Evolutionary conservation across 768 basidiomycete species (phyloP).

Genomic region (Phanerodontia chrysosporium): DNA sequence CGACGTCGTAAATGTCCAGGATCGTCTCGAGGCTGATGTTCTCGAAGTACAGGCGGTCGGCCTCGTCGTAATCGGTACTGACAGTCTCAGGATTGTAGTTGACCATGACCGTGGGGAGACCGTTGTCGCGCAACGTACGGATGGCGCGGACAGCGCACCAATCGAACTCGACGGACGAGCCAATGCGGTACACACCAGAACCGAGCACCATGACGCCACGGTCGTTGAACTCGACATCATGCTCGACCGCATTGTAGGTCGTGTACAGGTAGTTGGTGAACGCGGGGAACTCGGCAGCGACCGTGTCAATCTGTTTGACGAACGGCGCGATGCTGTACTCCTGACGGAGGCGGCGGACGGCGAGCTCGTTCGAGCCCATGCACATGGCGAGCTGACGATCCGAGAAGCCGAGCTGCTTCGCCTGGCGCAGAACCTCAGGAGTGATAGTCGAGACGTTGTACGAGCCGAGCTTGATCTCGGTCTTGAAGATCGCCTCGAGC

Average conservation of each 20-base stretch:
- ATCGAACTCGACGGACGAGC: conserved; percentile 98
- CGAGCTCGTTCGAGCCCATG: conserved; percentile 88
- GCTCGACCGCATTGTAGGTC: conserved; percentile 94
- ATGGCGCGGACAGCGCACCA: conserved; percentile 99
- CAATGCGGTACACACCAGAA: conserved; percentile 97
- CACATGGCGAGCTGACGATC: conserved; percentile 84
- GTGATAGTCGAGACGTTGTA: conserved; percentile 64
- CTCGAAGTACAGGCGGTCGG: conserved; percentile 97
- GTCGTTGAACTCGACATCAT: conserved; percentile 87
- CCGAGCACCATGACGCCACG: conserved; percentile 96
- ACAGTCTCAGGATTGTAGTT: conserved; percentile 99
- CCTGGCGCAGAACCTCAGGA: conserved; percentile 59
- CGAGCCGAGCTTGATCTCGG: conserved; percentile 72
- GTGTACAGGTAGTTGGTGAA: conserved; percentile 99
- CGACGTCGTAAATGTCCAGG: conserved; percentile 92
- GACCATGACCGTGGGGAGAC: conserved; percentile 95
- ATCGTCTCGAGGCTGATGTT: conserved; percentile 97
- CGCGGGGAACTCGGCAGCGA: conserved; percentile 97
- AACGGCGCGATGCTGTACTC: conserved; percentile 82
- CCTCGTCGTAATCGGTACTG: conserved; percentile 98
- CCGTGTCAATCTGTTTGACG: conserved; percentile 98
- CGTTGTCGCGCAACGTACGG: conserved; percentile 91
- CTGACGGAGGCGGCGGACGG: conserved; percentile 84
- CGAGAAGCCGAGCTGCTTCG: conserved; percentile 95
- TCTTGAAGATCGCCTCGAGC: conserved; percentile 76